Evolutionary conservation across 129 eudicot genomes (phyloP), one percentile per base, ranked within the genome.

Genomic region (Artemisia tridentata): DNA sequence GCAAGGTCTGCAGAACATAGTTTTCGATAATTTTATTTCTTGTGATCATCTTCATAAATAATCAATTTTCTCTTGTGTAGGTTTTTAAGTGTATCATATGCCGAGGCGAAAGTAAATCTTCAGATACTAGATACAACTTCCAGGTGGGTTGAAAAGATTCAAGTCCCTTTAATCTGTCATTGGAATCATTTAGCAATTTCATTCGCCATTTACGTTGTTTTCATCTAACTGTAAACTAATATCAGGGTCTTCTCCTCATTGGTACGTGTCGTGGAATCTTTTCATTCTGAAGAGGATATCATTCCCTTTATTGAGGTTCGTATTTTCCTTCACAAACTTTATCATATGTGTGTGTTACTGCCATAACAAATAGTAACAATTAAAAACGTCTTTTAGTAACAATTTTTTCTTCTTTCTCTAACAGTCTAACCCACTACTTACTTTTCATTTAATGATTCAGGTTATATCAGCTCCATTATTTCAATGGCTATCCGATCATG

Each of bases 231-330:
- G 23, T 57, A 56, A 31, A 80, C 2, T 61, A 45, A 15, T 80
- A 82, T 75, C 86, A 91, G 96, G 80, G 69, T 84, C 31, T 79
- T 86, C 41, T 78, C 87, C 45, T 66, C 78, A 9, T 69, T 91
- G 80, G 74, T 56, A 41, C 74, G 47, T 54, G 65, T 88, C 10
- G 78, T 82, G 38, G 81, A 76, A 66, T 70, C 83, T 76, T 71
- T 86, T 64, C 79, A 56, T 71, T 80, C 69, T 75, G 77, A 82
- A 51, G 87, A 88, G 50, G 81, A 82, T 69, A 79, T 82, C 52
- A n/a, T 80, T 51, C 63, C 75, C n/a, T 75, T 88, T 50, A 47
- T 84, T 53, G 74, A 83, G 92, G 97, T 87, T 65, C 19, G 81
- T 54, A 38, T 56, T 68, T 82, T 67, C 76, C 41, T 54, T 75